Base-by-base conservation (phyloP, 139 green algal species). In the Asterochloris erici region DNA sequence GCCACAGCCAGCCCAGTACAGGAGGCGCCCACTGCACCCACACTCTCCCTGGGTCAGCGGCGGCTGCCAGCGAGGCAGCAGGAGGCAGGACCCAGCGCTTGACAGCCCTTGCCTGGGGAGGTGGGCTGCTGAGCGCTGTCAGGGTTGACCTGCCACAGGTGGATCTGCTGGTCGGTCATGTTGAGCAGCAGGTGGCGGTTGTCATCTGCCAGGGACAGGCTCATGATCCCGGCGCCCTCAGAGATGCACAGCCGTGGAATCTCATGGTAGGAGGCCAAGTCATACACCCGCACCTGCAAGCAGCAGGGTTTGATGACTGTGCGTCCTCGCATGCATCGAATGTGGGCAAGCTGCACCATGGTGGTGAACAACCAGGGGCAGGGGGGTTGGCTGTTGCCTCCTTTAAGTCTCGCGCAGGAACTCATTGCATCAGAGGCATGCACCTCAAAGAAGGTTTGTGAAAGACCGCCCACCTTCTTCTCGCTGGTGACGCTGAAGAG, bases 161-260 rank as follows among this genome's bases (percentile, higher is more conserved):
- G 86, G 78, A 91, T 80, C 15, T 82, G 87, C 78, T 90, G 85
- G 63, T 81, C 83, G 77, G 68, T 47, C 14, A 87, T 74, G 63
- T 84, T 91, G 29, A 90, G 87, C 68, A 97, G 84, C 78, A 96
- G 82, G 29, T 74, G 63, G 26, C 63, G 62, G 61, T 73, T 38
- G 47, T 81, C 77, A 62, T 73, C 28, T 47, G 61, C 73, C 14
- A 81, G 73, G 61, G 54, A 70, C 29, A 85, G 61, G 60, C 68
- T 81, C 38, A 73, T 73, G 24, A 78, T 81, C 24, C 68, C n/a
- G 17, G 38, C 62, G n/a, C 84, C 63, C 38, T 79, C 83, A n/a
- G 28, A 38, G 28, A 69, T 87, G 12, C 64, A 68, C 61, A 86
- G 17, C 10, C 77, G 61, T 0, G 77, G 61, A 62, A 74, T 0